Base-by-base conservation (phyloP, 257 asterid genomes). In the Primulina tabacum region DNA sequence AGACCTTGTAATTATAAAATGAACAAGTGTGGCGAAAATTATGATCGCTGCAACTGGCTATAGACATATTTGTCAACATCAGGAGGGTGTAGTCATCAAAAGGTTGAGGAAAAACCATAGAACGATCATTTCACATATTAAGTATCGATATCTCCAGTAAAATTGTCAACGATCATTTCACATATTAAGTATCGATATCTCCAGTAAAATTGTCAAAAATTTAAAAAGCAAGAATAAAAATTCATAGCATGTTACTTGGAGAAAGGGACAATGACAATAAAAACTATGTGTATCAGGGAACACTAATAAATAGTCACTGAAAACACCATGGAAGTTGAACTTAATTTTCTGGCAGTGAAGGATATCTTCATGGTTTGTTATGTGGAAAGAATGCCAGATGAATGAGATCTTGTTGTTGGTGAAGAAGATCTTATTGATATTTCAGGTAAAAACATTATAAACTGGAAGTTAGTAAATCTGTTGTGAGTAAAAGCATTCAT, bases 1-100 rank as follows among this genome's bases (percentile, higher is more conserved):
- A 64, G 64, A 65, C 69, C 26, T 47, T 33, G 53, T 35, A 33
- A 62, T 34, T 30, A 62, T 9, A 62, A 62, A 47, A 4, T 29
- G 50, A 74, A 50, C 33, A 72, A 26, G 35, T 68, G 60, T 65
- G 60, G 61, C 21, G 59, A 65, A 65, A 35, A 32, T 37, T 5
- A 64, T 38, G 30, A 60, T 67, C 58, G 21, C 55, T 65, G 70
- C 12, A 62, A 38, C 65, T 35, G 47, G 60, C 64, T 65, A 63
- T 63, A 60, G 62, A 32, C 60, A 59, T 8, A 14, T 5, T 12
- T 43, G n/a, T 43, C 53, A 43, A 43, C 53, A 43, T 43, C n/a
- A 43, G 53, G 53, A 43, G 53, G 53, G 53, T 43, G 53, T 43
- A 14, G 53, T 14, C 53, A 43, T 43, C 6, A n/a, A 11, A 43